These are phyloP conservation scores for Rubia peregrina DNA, from an alignment of 305 asterid species.

Conservation along the genomic window DNA sequence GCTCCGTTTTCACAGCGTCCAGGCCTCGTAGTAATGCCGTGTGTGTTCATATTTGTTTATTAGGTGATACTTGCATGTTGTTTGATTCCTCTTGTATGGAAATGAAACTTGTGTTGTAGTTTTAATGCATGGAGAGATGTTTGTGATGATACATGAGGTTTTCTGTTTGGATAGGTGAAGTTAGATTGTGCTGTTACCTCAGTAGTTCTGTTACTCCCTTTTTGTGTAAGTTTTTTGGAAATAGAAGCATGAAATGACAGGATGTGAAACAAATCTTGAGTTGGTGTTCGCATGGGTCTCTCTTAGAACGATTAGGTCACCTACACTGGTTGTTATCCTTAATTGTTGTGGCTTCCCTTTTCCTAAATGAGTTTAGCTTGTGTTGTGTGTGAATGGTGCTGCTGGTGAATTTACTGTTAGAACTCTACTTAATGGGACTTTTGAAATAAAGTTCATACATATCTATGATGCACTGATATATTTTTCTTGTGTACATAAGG, in stretches of 20 bases:
- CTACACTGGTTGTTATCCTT: background rate
- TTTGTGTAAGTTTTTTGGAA: background rate
- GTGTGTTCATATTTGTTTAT: background rate
- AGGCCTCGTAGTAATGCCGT: background rate
- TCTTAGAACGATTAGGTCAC: background rate
- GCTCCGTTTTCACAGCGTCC: background rate
- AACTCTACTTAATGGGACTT: no score
- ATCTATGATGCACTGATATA: constrained; percentile 5
- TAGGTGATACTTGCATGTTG: background rate
- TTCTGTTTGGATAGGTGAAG: background rate
- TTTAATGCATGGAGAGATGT: no score
- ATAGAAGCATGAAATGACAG: background rate
- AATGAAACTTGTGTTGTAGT: no score
- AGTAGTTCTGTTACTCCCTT: background rate
- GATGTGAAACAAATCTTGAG: background rate
- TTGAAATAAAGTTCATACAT: no score
- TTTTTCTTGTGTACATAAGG: constrained; percentile 37
- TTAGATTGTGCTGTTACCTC: background rate
- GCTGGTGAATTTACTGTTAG: background rate
- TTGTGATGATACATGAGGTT: background rate
- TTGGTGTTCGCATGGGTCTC: background rate
- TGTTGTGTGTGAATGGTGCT: background rate
- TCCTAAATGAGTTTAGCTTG: background rate
- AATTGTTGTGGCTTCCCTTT: background rate
- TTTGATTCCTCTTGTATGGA: background rate